Base-by-base conservation (phyloP, 805 yeast species). In the Yamadazyma nakazawae region DNA sequence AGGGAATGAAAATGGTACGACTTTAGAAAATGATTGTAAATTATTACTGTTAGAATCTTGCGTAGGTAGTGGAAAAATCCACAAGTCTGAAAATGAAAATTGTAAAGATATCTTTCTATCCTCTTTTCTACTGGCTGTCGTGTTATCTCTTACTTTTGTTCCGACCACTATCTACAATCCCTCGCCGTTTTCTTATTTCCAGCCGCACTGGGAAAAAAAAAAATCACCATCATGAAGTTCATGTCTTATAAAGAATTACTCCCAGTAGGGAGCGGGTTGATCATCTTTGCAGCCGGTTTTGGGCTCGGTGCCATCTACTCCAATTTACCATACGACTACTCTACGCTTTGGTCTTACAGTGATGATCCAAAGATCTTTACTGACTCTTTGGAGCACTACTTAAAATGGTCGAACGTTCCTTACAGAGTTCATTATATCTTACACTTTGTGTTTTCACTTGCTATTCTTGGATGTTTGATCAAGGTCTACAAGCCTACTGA, bases 401-500 rank as follows among this genome's bases (percentile, higher is more conserved):
- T 77, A 46, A 68, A 71, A 25, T 82, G 95, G 85, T 87, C 80
- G n/a, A 61, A 73, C 21, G 75, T 84, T 25, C 91, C 96, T 24
- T 64, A 46, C 47, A 67, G 67, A 39, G 70, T 87, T 21, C 77
- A 82, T 55, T 79, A 82, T 56, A 76, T 78, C 17, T 71, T 89
- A 56, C 95, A 88, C 56, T 67, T 60, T 28, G 80, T 86, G 43
- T 63, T 82, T 37, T 74, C 61, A 1, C 42, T 90, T 25, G 97
- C 96, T 2, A 73, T 89, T 46, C 37, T 80, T 40, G 96, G 96
- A 5, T 72, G 82, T 47, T 72, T 84, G 54, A 76, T 86, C 61
- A 89, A 89, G 72, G 76, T 92, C 47, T 89, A 84, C 72, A 85
- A 85, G 68, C 97, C 98, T n/a, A 63, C 79, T 39, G 92, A 85